Base-by-base conservation (phyloP, 2,329 filamentous ascomycete genomes). In the Aspergillus neotritici region DNA sequence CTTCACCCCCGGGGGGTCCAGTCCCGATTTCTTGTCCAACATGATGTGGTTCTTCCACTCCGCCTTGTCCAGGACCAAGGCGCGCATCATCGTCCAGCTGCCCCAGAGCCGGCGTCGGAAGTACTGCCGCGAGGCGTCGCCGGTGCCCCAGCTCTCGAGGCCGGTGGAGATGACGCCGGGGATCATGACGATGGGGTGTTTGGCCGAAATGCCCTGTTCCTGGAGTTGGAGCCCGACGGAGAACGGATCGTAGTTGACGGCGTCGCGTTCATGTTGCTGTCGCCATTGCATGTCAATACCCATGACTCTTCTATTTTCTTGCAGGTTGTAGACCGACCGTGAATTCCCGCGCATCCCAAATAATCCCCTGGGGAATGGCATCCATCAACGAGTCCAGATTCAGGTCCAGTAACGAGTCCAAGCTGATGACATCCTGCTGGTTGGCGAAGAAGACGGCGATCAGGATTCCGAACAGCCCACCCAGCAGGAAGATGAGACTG, bases 51-150 rank as follows among this genome's bases (percentile, higher is more conserved):
- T 83, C 73, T 96, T 98, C 93, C 93, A 98, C 29, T 79, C 77
- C 21, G 94, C 83, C 67, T 97, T 96, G 65, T 97, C 93, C 58
- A 94, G 69, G 2, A 98, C 87, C 52, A 98, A 70, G 0, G 93
- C 91, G 38, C 85, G 80, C 89, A 98, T 96, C 93, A 98, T 98
- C 51, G 81, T 94, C 93, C 94, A 98, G 55, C 88, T 95, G 4
- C 93, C 93, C 93, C 93, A 98, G 38, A 98, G 71, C 41, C 93
- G 77, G 70, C 94, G 95, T 50, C 93, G 78, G 66, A 98, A 98
- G 68, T 97, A 98, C 46, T 84, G 86, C 30, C 88, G 79, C 6
- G 90, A 95, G 33, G 76, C 73, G 60, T 90, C 86, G 39, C 86
- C 82, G 0, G 93, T 97, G 4, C 91, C 88, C 93, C 93, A 98